These are phyloP conservation scores for Iberis amara DNA, from an alignment of 441 rosid genomes.

Conservation along the genomic window DNA sequence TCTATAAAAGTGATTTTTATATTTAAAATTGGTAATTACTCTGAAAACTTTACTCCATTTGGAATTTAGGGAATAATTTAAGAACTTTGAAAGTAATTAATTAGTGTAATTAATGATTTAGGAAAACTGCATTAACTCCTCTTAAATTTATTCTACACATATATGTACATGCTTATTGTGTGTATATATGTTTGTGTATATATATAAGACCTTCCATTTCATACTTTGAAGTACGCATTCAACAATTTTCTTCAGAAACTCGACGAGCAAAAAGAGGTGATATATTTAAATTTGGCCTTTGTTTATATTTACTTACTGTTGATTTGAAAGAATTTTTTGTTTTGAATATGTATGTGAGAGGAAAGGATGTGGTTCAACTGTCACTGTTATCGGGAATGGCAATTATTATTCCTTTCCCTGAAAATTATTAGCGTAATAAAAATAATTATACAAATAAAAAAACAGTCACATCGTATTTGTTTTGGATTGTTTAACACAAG, in stretches of 20 bases:
- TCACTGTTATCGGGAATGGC: slow-evolving; percentile 50
- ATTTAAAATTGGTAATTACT: background rate
- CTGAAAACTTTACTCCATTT: slow-evolving; percentile 17
- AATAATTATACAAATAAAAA: no score
- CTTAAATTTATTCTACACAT: slow-evolving; percentile 14
- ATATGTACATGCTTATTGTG: slow-evolving; percentile 14
- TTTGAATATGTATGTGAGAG: slow-evolving; percentile 19
- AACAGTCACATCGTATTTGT: slow-evolving; percentile 16
- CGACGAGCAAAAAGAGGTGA: slow-evolving; percentile 26
- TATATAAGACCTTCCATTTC: slow-evolving; percentile 13
- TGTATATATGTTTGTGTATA: slow-evolving; percentile 1
- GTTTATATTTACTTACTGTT: slow-evolving; percentile 7
- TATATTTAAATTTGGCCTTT: background rate
- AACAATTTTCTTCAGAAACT: slow-evolving; percentile 16
- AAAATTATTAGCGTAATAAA: slow-evolving; percentile 14
- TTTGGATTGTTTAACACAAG: slow-evolving; percentile 9
- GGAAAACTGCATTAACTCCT: slow-evolving; percentile 13
- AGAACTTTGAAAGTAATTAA: slow-evolving; percentile 3
- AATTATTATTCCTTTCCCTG: slow-evolving; percentile 27
- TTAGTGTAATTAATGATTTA: slow-evolving; percentile 18
- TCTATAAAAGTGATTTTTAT: background rate
- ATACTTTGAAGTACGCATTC: background rate
- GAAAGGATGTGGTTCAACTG: slow-evolving; percentile 42
- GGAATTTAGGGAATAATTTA: slow-evolving; percentile 15
- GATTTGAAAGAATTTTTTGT: slow-evolving; percentile 23